A percentile compares a stretch with the other conserved stretches of the same genome.
Evolutionary conservation across 495 filamentous ascomycete species (phyloP).

Genomic region (Podospora tetraspora): DNA sequence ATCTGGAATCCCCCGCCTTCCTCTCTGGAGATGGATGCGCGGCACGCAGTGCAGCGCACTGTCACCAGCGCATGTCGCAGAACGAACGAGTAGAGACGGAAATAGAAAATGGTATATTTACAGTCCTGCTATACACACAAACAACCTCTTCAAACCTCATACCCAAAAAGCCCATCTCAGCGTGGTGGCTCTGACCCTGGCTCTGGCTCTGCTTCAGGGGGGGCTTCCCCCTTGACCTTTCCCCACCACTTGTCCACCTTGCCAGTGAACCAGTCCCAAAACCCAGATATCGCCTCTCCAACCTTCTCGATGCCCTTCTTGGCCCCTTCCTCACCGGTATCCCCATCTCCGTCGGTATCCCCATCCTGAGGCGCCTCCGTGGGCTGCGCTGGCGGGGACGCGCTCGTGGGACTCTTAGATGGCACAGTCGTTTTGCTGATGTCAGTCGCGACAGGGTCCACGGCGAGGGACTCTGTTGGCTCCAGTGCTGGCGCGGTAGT

Average conservation of each 20-base stretch:
- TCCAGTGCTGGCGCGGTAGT: neutral
- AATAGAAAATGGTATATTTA: neutral
- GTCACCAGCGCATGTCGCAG: too few species aligned
- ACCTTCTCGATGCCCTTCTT: neutral
- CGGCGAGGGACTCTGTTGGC: constrained; percentile 16
- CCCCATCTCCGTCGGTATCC: constrained; percentile 8
- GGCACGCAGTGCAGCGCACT: too few species aligned
- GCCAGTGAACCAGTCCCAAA: constrained; percentile 48
- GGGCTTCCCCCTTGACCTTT: constrained; percentile 1
- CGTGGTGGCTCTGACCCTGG: neutral
- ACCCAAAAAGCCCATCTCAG: too few species aligned
- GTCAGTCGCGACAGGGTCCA: constrained; percentile 14
- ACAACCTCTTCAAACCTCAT: neutral
- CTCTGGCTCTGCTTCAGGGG: neutral
- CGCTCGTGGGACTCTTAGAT: constrained; percentile 14
- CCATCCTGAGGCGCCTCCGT: constrained; percentile 11
- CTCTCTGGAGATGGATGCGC: too few species aligned
- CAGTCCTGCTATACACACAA: neutral
- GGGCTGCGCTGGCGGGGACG: constrained; percentile 19
- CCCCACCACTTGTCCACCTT: constrained; percentile 41
- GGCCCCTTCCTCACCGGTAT: neutral
- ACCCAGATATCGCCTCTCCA: constrained; percentile 22
- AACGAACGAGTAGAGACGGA: too few species aligned
- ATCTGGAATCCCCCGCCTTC: too few species aligned
- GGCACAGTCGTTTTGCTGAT: neutral